Base-by-base conservation (phyloP, 192 early-diverging fungal species). In the Mortierella alpina region DNA sequence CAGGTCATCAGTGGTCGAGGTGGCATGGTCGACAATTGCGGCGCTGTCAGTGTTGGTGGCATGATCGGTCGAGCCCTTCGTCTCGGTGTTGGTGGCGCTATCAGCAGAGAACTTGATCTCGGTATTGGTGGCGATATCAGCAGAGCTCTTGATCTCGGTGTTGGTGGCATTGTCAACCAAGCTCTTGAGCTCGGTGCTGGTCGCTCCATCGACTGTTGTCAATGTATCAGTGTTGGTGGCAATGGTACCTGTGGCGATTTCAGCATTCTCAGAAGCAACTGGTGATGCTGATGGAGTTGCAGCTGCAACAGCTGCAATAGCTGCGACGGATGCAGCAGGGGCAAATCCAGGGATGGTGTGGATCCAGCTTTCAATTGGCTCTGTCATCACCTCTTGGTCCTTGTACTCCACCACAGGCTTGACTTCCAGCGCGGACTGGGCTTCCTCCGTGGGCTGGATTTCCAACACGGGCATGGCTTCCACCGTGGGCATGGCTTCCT, bases 341-440 rank as follows among this genome's bases (percentile, higher is more conserved):
- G 49, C 14, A 39, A 80, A 48, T 41, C 77, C 77, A 41, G 77
- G 77, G n/a, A 80, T 63, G 40, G 77, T 72, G 22, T 72, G 77
- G 23, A 80, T 72, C 77, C 77, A 80, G 48, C 65, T 72, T n/a
- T 80, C 77, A 31, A 80, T 72, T 9, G 77, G 77, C 48, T 80
- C 77, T 9, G 77, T 72, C 65, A 68, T 68, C 1, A 54, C 70
- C 60, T 80, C 77, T 60, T 80, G 77, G 54, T 80, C 77, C 49
- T 62, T 80, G 48, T 59, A 80, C 18, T 80, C 77, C 5, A 68
- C 22, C 12, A 18, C 50, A 39, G 54, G 51, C 54, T 72, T 68
- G 47, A 59, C 31, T 7, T 31, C 31, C 31, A 31, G 31, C 31
- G 3, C 31, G 3, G 31, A 31, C 31, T 31, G 31, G 31, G 31